Evolutionary conservation across 129 eudicot species (phyloP), one percentile per base, ranked within the genome.

Genomic region (Calendula officinalis): DNA sequence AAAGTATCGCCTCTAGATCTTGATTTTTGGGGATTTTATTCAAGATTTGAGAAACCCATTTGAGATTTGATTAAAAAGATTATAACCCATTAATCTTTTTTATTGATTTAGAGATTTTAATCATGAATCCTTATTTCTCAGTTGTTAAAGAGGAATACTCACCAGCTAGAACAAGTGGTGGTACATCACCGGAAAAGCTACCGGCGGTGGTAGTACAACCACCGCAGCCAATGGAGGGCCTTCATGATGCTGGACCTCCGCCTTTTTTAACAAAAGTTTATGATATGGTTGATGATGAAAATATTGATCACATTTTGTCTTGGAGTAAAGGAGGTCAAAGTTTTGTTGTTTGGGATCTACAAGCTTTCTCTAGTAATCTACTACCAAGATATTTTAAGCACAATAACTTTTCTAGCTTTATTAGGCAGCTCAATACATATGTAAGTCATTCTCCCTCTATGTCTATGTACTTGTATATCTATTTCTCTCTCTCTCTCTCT

Each of bases 361-460:
- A 84, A 54, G 64, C 75, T 51, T 91, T 91, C 45, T 80, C 96
- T 46, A 50, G 54, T 51, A 56, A 70, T 78, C 81, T 91, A 27
- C 95, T 91, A 27, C 96, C 97, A 5, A 84, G 82, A 70, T 84
- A 80, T 80, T 91, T 91, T 84, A 91, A 91, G 82, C 97, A 91
- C 75, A 80, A 55, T 73, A 89, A 89, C 76, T 89, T 89, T 77
- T 89, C 96, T 9, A 89, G 96, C 80, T 89, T 89, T 73, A 91
- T 88, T 37, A 72, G 96, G 73, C 96, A 88, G 87, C 96, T 88
- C 48, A 88, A 88, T 42, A 89, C 96, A 32, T 89, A 85, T 80
- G 96, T 89, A 73, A 82, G 96, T 76, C 34, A 43, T 60, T 43
- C 38, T 32, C 15, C 35, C 71, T n/a, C n/a, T n/a, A n/a, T n/a